Base-by-base conservation (phyloP, 192 early-diverging fungal genomes). In the Chytriomyces sp. region DNA sequence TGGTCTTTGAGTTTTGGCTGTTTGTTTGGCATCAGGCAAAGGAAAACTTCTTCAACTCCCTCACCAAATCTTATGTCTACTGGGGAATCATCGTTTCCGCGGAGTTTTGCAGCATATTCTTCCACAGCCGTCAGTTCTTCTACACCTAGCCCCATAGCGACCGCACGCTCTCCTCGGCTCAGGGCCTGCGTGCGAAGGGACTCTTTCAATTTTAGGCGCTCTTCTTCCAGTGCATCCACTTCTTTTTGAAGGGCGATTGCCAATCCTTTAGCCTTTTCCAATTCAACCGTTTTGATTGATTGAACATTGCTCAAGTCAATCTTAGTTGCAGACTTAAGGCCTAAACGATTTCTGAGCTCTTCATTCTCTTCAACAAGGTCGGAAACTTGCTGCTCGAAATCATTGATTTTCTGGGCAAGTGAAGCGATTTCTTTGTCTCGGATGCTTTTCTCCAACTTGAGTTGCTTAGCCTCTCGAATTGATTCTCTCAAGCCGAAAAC, bases 221-320 rank as follows among this genome's bases (percentile, higher is more conserved):
- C 85, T 44, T 87, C 80, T 52, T 87, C 85, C 49, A 87, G 59
- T 32, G 41, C 17, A n/a, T 86, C 80, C 34, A 87, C 75, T 65
- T 87, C 85, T 32, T 70, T 64, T 44, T 83, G 77, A 3, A 87
- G 70, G n/a, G 70, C 39, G 6, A 69, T 40, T 33, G 56, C 77
- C 25, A 87, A 60, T 5, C 78, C 67, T 49, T 70, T 75, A 4
- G 70, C 25, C 68, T 83, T 39, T 77, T 87, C 78, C 77, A 86
- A 68, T 72, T 87, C 84, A 3, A 83, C 70, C 25, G 77, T 26
- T 25, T 78, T 77, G 6, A 62, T 65, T 19, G 52, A 25, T 54
- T 73, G 68, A 3, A 86, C 55, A 34, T 82, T 86, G 39, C 80
- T 71, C 25, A 81, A 39, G 75, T 87, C 84, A n/a, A 87, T 79